Percentiles rank a stretch among this genome's conserved stretches.
Conservation (phyloP, 78 protist genomes). For the Dictyostelium firmibasis region DNA sequence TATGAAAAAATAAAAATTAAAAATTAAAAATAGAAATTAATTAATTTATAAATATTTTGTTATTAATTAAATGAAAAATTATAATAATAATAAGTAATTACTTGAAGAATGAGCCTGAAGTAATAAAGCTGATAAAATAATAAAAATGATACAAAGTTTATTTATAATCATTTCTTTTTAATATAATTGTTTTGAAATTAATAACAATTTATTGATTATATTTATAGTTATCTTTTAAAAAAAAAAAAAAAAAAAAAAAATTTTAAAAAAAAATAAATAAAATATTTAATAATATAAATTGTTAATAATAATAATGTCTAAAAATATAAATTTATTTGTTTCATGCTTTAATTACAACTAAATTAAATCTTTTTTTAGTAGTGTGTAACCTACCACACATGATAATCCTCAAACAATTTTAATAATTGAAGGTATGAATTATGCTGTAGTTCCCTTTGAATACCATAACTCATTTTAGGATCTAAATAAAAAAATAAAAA, state of each 20-base stretch:
- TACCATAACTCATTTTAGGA: not conserved
- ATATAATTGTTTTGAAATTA: not conserved
- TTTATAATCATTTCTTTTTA: not conserved
- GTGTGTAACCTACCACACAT: not conserved
- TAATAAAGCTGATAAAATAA: not conserved
- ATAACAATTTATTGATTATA: not conserved
- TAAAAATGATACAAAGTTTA: not conserved
- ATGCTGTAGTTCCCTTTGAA: too few relatives aligned
- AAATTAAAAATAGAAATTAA: not conserved
- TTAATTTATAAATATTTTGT: too few relatives aligned
- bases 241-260: too few relatives aligned
- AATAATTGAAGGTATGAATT: not conserved
- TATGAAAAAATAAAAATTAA: not conserved
- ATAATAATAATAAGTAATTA: not conserved
- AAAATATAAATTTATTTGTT: too few relatives aligned
- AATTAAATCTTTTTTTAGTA: not conserved
- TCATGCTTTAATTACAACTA: not conserved
- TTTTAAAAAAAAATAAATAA: too few relatives aligned
- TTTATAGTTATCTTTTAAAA: not conserved
- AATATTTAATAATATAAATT: too few relatives aligned
- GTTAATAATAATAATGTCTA: not conserved
- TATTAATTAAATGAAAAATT: too few relatives aligned
- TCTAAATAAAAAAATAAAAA: too few relatives aligned
- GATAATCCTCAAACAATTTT: too few relatives aligned
- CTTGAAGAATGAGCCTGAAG: not conserved